A percentile compares a stretch with the other conserved stretches of the same genome.
phyloP scores from a whole-genome alignment of 202 grass and related monocot species.

The Hordeum pubiflorum region DNA sequence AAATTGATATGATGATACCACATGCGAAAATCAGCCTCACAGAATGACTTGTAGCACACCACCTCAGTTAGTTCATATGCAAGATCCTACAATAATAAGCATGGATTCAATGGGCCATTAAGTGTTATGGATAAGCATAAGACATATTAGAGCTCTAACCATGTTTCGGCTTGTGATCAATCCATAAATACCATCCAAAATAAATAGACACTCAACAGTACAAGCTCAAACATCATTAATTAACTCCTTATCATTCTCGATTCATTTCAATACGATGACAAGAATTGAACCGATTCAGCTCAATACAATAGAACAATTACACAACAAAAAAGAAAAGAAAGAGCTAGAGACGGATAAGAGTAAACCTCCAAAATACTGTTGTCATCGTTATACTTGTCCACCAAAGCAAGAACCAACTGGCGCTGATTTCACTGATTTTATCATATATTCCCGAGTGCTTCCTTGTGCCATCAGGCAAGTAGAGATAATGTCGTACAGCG shows the following conservation, averaged over 20 bases:
- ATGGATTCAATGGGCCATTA: neutral
- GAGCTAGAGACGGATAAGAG: neutral
- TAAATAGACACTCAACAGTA: no score
- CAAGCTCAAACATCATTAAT: no score
- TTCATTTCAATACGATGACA: neutral
- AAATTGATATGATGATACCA: neutral
- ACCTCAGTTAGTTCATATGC: neutral
- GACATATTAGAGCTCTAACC: neutral
- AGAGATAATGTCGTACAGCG: neutral
- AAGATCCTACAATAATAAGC: neutral
- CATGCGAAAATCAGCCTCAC: neutral
- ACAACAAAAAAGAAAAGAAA: neutral
- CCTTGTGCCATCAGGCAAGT: neutral
- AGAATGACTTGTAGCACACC: neutral
- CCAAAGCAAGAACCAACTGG: neutral
- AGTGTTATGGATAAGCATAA: neutral
- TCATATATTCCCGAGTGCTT: neutral
- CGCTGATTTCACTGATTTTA: neutral
- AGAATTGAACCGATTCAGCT: neutral
- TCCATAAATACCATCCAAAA: no score
- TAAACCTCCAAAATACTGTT: neutral
- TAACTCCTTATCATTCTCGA: no score
- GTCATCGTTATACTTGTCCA: neutral
- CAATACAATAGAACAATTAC: neutral
- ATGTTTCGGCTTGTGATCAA: neutral